Evolutionary conservation across 768 basidiomycete genomes (phyloP), one percentile per base, ranked within the genome.

Genomic region (Saitozyma sp.): DNA sequence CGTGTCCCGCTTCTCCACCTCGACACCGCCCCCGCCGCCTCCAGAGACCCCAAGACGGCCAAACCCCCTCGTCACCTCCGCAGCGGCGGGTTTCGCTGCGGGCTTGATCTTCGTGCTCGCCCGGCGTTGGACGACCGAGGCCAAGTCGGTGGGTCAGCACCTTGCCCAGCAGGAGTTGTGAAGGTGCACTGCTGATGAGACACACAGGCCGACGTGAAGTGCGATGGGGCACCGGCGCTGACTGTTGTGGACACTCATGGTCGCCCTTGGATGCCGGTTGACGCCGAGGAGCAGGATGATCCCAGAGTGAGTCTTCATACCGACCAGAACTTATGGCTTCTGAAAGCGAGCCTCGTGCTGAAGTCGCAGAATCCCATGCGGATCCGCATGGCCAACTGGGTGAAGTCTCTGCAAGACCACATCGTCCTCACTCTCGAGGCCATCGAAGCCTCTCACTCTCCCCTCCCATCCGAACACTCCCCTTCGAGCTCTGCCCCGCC

Each of bases 401-500:
- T 96, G 74, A 83, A 85, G 59, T 70, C 75, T 6, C 86, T 97
- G 16, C 95, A 98, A 78, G 83, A 88, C 38, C 80, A 85, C 20
- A 96, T 98, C 60, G 89, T 95, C 59, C 65, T 80, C 14, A 84
- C 86, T 0, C 83, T 98, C 62, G 92, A 97, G 79, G 75, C 83
- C 9, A 84, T 96, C 68, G 94, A 97, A 74, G 85, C 89, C 2
- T 79, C 80, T 29, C 83, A 88, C 1, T 84, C 86, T 0, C 80
- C 81, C 17, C 64, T 64, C 57, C 54, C 66, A 5, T 61, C 53
- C 54, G 61, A 59, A 9, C 52, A 63, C 3, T 56, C 64, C 9
- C 55, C 63, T n/a, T 61, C 61, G 13, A 63, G 67, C 17, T 9
- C 66, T 6, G 51, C 57, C 19, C 50, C 71, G 8, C 64, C 69